These are phyloP conservation scores for Lachnellula occidentalis DNA, from an alignment of 2,329 filamentous ascomycete species.

Conservation along the genomic window DNA sequence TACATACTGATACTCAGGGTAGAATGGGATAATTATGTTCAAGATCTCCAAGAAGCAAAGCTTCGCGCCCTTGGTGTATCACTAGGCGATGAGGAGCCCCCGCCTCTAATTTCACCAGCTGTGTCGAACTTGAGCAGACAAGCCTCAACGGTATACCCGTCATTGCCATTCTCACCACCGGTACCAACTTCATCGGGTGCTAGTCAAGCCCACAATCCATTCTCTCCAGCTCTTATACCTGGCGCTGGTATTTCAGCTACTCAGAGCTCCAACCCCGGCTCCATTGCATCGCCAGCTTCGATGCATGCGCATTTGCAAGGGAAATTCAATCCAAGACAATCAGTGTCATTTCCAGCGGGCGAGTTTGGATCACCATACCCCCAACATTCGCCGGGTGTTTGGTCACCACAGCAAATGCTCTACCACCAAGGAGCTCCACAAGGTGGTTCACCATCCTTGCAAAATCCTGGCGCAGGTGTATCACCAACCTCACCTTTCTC, in stretches of 20 bases:
- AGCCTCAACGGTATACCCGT: conserved; percentile 67
- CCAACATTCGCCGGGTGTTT: conserved; percentile 55
- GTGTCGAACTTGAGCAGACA: conserved; percentile 56
- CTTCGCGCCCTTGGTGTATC: conserved; percentile 85
- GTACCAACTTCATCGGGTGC: conserved; percentile 72
- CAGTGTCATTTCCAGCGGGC: conserved; percentile 59
- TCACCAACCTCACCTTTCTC: conserved; percentile 61
- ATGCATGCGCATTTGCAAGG: conserved; percentile 52
- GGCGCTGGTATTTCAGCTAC: conserved; percentile 53
- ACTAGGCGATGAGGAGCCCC: conserved; percentile 65
- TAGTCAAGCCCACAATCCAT: conserved; percentile 58
- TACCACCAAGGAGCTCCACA: conserved; percentile 47
- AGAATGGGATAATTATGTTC: conserved; percentile 73
- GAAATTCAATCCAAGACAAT: conserved; percentile 66
- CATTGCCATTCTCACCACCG: conserved; percentile 77
- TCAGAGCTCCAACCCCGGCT: conserved; percentile 57
- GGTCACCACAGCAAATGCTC: conserved; percentile 52
- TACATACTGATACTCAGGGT: conserved; percentile 10
- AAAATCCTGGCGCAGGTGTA: conserved; percentile 48
- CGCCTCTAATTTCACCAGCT: conserved; percentile 61
- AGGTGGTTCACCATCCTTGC: conserved; percentile 59
- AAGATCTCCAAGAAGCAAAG: conserved; percentile 83
- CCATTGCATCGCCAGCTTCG: conserved; percentile 67
- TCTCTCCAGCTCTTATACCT: conserved; percentile 48
- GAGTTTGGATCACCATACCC: conserved; percentile 62